Evolutionary conservation across 2,329 filamentous ascomycete genomes (phyloP).

Genomic region (Didymella pomorum): DNA sequence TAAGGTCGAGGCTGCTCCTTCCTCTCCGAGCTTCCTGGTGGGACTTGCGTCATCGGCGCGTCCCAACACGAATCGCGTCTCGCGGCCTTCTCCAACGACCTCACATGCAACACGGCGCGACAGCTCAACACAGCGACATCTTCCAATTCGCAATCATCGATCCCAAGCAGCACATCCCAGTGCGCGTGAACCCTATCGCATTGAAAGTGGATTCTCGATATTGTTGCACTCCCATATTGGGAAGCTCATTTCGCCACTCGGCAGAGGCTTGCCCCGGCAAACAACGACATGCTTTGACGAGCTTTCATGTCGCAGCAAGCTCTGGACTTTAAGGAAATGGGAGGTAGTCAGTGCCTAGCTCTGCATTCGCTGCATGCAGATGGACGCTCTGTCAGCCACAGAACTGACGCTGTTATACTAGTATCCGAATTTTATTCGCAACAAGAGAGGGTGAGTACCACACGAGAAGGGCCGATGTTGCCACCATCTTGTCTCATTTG

Average conservation of each 20-base stretch:
- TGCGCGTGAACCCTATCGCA: not conserved
- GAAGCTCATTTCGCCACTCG: slow-evolving; percentile 10
- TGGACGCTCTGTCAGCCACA: too few species aligned
- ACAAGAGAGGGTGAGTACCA: too few species aligned
- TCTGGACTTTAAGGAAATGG: too few species aligned
- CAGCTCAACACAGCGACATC: slow-evolving; percentile 5
- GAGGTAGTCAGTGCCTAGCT: too few species aligned
- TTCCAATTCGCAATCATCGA: slow-evolving; percentile 5
- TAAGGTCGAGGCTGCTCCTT: slow-evolving; percentile 16
- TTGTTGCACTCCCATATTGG: slow-evolving; percentile 5
- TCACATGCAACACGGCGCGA: slow-evolving; percentile 2
- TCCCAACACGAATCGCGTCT: slow-evolving; percentile 2
- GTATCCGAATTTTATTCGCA: too few species aligned
- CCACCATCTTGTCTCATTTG: not conserved
- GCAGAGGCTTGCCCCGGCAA: not conserved
- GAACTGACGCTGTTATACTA: too few species aligned
- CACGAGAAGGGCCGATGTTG: slow-evolving; percentile 11
- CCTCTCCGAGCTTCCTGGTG: slow-evolving; percentile 6
- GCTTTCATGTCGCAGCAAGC: too few species aligned
- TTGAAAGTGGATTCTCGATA: slow-evolving; percentile 1
- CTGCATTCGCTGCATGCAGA: too few species aligned
- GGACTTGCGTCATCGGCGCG: slow-evolving; percentile 4
- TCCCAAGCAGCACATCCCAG: slow-evolving; percentile 1
- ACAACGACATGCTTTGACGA: slow-evolving; percentile 2
- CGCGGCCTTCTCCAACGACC: not conserved